Percentiles rank a stretch among this genome's conserved stretches.
These are phyloP conservation scores for Tribonema minus DNA, from an alignment of 108 stramenopile species.

Conservation along the genomic window DNA sequence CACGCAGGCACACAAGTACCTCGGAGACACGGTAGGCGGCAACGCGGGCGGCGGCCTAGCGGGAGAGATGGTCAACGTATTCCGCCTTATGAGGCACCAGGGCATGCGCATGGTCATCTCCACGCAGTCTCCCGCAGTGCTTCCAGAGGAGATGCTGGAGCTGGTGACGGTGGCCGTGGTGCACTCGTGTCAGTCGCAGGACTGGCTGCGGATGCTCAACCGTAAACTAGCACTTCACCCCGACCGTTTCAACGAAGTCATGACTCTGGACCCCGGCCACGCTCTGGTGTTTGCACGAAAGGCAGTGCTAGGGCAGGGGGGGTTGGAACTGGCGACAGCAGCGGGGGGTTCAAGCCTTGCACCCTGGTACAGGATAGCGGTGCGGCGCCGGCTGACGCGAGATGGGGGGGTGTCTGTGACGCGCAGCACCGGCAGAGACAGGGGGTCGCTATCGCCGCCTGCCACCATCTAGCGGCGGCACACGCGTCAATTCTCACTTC, in stretches of 20 bases:
- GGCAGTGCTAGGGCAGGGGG: no score
- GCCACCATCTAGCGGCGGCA: no score
- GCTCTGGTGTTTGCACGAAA: neutral
- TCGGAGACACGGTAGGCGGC: neutral
- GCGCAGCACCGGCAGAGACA: no score
- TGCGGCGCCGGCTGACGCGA: neutral
- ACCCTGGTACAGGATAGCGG: neutral
- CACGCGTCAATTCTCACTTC: no score
- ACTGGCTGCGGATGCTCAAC: neutral
- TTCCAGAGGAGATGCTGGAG: neutral
- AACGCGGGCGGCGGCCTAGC: slow-evolving; percentile 27
- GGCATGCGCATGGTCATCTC: slow-evolving; percentile 46
- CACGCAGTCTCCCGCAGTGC: slow-evolving; percentile 24
- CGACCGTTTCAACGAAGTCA: neutral
- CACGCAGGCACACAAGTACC: neutral
- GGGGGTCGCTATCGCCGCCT: no score
- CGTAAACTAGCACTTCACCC: neutral
- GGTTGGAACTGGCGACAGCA: neutral
- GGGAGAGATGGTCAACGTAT: slow-evolving; percentile 48
- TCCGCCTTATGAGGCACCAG: slow-evolving; percentile 53
- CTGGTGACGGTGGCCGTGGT: neutral
- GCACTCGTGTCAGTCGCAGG: neutral
- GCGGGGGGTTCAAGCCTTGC: neutral
- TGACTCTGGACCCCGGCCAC: neutral
- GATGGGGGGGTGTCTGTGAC: no score